Evolutionary conservation across 2,329 filamentous ascomycete genomes (phyloP), one percentile per base, ranked within the genome.

Genomic region (Xylariales sp.): DNA sequence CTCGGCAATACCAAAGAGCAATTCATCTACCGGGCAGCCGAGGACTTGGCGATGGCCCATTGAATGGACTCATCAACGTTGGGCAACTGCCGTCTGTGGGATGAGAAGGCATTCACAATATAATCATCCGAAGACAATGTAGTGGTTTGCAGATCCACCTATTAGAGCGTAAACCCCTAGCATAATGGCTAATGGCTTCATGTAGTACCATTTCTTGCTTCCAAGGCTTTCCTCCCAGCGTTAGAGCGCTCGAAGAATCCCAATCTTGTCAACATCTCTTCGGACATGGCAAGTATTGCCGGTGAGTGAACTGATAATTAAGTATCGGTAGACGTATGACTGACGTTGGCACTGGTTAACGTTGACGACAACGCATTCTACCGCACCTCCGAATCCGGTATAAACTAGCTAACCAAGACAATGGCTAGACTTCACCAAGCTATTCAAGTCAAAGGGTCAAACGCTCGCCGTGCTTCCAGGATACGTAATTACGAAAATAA

Each of bases 31-130:
- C 58, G 60, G 45, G 58, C 60, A 46, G 60, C 25, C 5, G 14
- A 40, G 25, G 27, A 31, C 16, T 40, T 40, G 37, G 28, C 37
- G 27, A 40, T n/a, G 14, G 15, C 10, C 28, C 35, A 16, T 28
- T 38, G 61, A 49, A 57, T 60, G 38, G 63, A 60, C 43, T 81
- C 71, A 34, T 68, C 68, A 36, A 71, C 61, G 52, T 71, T 70
- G 55, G 37, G 35, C 8, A 22, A 39, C 19, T 49, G 40, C 27
- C 37, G 45, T 15, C 19, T 39, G 10, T 39, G 33, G 35, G 42
- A 47, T 33, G 40, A 49, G 28, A 46, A 44, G 42, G 31, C 38
- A 3, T 47, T 47, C 34, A 31, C 41, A 19, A 45, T 47, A n/a
- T 39, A 44, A n/a, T 35, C 24, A 14, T 16, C 46, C 5, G 41